A percentile compares a stretch with the other conserved stretches of the same genome.
Conservation (phyloP, 192 early-diverging fungal species). For the Backusella mclennaniae region DNA sequence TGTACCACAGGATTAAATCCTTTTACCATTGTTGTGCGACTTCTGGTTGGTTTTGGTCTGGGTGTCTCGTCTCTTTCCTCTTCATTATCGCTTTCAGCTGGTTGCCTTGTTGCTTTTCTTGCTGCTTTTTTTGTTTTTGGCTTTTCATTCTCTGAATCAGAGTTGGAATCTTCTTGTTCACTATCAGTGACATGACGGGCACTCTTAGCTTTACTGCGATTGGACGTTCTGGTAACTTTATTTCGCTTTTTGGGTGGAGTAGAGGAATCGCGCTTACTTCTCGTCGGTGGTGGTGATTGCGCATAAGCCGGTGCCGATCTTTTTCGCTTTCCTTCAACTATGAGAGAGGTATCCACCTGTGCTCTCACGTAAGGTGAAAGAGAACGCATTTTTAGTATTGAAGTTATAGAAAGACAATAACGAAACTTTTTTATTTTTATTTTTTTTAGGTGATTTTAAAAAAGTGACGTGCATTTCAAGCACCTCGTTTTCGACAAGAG, state of each 20-base stretch:
- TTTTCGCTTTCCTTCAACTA: neutral
- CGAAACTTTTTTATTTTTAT: neutral
- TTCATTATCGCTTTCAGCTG: neutral
- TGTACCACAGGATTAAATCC: neutral
- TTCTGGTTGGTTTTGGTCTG: neutral
- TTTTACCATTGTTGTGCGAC: neutral
- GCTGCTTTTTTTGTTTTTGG: neutral
- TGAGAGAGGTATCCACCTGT: neutral
- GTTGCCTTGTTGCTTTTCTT: neutral
- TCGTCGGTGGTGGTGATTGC: neutral
- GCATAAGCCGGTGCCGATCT: neutral
- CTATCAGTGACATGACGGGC: neutral
- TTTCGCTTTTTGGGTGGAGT: neutral
- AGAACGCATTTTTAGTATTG: neutral
- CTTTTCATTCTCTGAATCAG: neutral
- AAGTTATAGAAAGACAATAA: neutral
- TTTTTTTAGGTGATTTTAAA: neutral
- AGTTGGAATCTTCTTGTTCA: neutral
- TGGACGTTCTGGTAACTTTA: neutral
- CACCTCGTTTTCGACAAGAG: neutral
- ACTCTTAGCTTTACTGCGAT: neutral
- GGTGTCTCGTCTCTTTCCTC: neutral
- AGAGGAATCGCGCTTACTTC: neutral
- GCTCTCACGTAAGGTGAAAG: no score
- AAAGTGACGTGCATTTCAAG: neutral